Evolutionary conservation across 2,329 filamentous ascomycete genomes (phyloP).

Genomic region (Thelonectria blattea): DNA sequence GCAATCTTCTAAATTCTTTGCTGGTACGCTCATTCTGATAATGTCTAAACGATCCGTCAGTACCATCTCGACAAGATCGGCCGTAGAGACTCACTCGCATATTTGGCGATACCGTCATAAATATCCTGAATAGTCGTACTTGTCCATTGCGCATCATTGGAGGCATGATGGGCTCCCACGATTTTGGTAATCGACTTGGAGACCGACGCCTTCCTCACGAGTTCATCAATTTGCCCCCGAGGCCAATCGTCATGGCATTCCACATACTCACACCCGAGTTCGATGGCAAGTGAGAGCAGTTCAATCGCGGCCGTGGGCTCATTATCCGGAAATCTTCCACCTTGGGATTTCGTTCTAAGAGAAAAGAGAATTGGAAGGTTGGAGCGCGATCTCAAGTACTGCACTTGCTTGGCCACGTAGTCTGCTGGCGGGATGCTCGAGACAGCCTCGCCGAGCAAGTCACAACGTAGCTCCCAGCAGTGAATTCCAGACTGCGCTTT

Average conservation of each 20-base stretch:
- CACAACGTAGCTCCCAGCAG: constrained; percentile 7
- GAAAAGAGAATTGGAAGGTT: constrained; percentile 2
- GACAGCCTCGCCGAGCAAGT: background rate
- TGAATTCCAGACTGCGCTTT: background rate
- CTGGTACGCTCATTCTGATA: background rate
- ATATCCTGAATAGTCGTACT: background rate
- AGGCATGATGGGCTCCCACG: background rate
- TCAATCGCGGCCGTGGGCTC: background rate
- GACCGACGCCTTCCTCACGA: background rate
- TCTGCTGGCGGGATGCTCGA: background rate
- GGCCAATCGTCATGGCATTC: constrained; percentile 7
- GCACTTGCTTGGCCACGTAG: constrained; percentile 7
- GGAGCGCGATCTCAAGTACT: constrained; percentile 2
- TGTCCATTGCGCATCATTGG: background rate
- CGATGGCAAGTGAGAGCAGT: constrained; percentile 5
- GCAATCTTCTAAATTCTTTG: background rate
- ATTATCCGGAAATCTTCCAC: constrained; percentile 3
- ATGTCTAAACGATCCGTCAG: background rate
- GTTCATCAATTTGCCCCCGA: background rate
- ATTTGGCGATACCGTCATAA: background rate
- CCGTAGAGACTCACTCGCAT: background rate
- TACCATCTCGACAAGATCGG: too few species aligned
- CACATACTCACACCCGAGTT: constrained; percentile 4
- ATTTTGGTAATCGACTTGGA: constrained; percentile 6
- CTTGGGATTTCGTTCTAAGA: constrained; percentile 6